Evolutionary conservation across 495 filamentous ascomycete genomes (phyloP).

Genomic region (Podospora fimiseda): DNA sequence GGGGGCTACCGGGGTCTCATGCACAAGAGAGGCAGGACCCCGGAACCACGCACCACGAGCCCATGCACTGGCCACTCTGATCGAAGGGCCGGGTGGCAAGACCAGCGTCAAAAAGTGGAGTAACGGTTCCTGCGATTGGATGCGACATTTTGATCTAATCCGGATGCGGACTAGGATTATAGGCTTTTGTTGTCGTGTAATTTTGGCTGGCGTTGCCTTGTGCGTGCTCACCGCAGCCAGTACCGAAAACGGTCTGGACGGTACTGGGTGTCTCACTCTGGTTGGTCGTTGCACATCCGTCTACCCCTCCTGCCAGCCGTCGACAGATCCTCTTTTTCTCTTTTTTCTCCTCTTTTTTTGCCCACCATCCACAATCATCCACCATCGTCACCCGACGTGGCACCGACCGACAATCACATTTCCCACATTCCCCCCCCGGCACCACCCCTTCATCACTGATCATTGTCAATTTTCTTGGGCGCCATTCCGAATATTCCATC

Average conservation of each 20-base stretch:
- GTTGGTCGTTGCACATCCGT: slow-evolving; percentile 10
- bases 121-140: slow-evolving; percentile 19
- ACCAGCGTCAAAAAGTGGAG: slow-evolving; percentile 21
- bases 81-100: slow-evolving; percentile 29
- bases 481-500: background rate
- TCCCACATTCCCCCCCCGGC: background rate
- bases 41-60: slow-evolving; percentile 24
- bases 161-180: slow-evolving; percentile 11
- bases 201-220: slow-evolving; percentile 30
- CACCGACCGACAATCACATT: slow-evolving; percentile 14
- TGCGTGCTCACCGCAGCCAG: slow-evolving; percentile 21
- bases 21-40: slow-evolving; percentile 36
- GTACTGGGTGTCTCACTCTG: slow-evolving; percentile 9
- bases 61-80: slow-evolving; percentile 30
- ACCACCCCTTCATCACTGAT: background rate
- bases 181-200: slow-evolving; percentile 28
- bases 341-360: slow-evolving; percentile 4
- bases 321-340: slow-evolving; percentile 7
- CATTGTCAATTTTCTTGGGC: background rate
- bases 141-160: slow-evolving; percentile 9
- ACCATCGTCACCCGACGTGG: slow-evolving; percentile 27
- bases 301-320: slow-evolving; percentile 5
- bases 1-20: slow-evolving; percentile 32
- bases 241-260: slow-evolving; percentile 27
- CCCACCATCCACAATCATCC: too few species aligned